Percentiles rank a stretch among this genome's conserved stretches.
Conservation (phyloP, 768 basidiomycete species). For the Cubamyces sp. region DNA sequence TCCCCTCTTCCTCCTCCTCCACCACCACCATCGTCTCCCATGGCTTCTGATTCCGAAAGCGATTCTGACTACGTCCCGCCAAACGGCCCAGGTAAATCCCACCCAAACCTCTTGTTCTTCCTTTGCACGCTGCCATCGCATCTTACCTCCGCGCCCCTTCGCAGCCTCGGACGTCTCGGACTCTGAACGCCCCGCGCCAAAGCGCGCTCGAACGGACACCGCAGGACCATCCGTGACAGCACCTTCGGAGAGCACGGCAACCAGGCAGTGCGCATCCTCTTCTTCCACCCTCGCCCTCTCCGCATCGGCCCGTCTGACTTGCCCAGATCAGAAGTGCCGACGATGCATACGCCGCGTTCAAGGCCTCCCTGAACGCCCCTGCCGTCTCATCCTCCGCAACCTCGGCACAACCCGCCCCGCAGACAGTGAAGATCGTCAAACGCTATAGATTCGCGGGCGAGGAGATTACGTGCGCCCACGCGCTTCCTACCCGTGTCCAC, state of each 20-base stretch:
- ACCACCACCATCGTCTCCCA: slow-evolving; percentile 7
- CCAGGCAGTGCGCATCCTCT: slow-evolving; percentile 47
- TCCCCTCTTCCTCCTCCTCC: slow-evolving; percentile 15
- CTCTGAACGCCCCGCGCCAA: slow-evolving; percentile 25
- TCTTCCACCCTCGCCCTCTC: too few relatives aligned
- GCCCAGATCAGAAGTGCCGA: slow-evolving; percentile 54
- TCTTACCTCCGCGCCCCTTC: background rate
- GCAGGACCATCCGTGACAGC: slow-evolving; percentile 23
- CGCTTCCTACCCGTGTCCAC: background rate
- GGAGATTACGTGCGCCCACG: slow-evolving; percentile 61
- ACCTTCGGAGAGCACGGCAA: slow-evolving; percentile 40
- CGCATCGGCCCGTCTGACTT: slow-evolving; percentile 11
- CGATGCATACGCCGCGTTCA: slow-evolving; percentile 69
- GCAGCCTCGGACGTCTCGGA: background rate
- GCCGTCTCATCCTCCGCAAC: slow-evolving; percentile 12
- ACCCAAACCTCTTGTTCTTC: background rate
- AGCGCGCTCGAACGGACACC: slow-evolving; percentile 38
- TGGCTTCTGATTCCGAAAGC: slow-evolving; percentile 64
- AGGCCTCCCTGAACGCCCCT: slow-evolving; percentile 55
- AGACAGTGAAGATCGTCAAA: slow-evolving; percentile 68
- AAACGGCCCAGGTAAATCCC: slow-evolving; percentile 42
- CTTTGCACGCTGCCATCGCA: background rate
- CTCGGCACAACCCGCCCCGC: slow-evolving; percentile 24
- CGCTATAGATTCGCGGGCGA: slow-evolving; percentile 79
- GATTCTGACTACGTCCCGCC: slow-evolving; percentile 73